Evolutionary conservation across 164 flowering plant species (phyloP).

Genomic region (Chimonanthus salicifolius): DNA sequence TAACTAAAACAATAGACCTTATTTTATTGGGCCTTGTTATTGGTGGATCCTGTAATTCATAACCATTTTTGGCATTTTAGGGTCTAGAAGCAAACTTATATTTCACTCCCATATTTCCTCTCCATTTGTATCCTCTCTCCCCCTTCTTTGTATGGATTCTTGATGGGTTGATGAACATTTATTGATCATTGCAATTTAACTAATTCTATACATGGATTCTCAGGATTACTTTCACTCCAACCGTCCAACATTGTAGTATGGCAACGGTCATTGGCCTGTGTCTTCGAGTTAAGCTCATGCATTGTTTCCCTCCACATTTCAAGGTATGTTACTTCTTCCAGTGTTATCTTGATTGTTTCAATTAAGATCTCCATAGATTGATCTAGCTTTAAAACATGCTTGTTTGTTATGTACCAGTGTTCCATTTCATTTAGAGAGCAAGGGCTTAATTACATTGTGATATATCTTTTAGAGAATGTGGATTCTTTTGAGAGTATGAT

Average conservation of each 20-base stretch:
- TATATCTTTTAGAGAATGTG: no score
- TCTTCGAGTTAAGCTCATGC: slow-evolving; percentile 59
- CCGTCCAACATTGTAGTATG: slow-evolving; percentile 78
- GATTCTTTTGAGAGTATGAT: no score
- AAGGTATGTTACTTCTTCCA: slow-evolving; percentile 37
- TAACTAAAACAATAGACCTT: no score
- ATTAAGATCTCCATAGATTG: background rate
- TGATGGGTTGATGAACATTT: no score
- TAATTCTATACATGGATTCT: slow-evolving; percentile 6
- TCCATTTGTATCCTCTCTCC: background rate
- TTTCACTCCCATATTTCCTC: background rate
- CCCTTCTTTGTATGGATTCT: background rate
- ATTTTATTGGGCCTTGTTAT: no score
- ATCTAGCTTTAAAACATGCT: no score
- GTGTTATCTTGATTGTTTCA: background rate
- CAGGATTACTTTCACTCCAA: slow-evolving; percentile 77
- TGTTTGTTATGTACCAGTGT: no score
- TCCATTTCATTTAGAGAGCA: no score
- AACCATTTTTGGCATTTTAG: no score
- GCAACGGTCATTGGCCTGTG: slow-evolving; percentile 78
- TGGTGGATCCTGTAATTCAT: no score
- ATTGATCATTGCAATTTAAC: background rate
- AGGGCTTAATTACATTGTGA: no score
- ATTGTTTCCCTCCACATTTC: slow-evolving; percentile 62
- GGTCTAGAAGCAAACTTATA: no score